A percentile compares a stretch with the other conserved stretches of the same genome.
These are phyloP conservation scores for Chalaropsis thielavioides DNA, from an alignment of 2,329 filamentous ascomycete species.

Conservation along the genomic window DNA sequence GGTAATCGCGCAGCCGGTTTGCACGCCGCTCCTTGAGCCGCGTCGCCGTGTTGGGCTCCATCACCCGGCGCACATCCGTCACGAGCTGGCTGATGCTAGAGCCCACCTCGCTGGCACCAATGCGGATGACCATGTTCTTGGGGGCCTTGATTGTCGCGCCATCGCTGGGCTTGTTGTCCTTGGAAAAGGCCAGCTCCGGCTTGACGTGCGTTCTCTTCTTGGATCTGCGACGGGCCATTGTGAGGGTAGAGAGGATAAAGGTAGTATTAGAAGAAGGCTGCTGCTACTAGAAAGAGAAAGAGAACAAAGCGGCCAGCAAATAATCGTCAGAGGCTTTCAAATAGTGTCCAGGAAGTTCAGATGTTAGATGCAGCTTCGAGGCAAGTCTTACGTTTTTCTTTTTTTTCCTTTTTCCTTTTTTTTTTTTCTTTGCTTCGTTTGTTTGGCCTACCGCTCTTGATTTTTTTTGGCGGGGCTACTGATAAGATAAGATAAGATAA, in stretches of 20 bases:
- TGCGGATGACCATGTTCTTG: slow-evolving; percentile 97
- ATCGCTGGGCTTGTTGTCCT: slow-evolving; percentile 37
- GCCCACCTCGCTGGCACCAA: slow-evolving; percentile 86
- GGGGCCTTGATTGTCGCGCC: slow-evolving; percentile 55
- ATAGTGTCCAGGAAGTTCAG: neutral
- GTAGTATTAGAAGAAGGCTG: no score
- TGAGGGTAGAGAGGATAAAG: slow-evolving; percentile 17
- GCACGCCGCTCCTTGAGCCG: slow-evolving; percentile 77
- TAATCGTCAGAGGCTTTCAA: neutral
- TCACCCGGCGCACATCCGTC: slow-evolving; percentile 77
- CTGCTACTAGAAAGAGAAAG: neutral
- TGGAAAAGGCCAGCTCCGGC: slow-evolving; percentile 44
- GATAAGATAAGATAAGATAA: slow-evolving; percentile 17
- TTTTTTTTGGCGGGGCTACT: slow-evolving; percentile 16
- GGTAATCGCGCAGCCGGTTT: slow-evolving; percentile 82
- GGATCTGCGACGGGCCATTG: slow-evolving; percentile 65
- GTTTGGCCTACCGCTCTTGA: slow-evolving; percentile 6
- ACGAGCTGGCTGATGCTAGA: slow-evolving; percentile 83
- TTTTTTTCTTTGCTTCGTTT: neutral
- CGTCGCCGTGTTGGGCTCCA: slow-evolving; percentile 89
- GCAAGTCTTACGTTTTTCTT: neutral
- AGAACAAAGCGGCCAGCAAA: neutral
- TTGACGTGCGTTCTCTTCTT: slow-evolving; percentile 83
- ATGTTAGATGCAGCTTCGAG: neutral
- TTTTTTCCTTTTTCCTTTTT: no score